Evolutionary conservation across 768 basidiomycete genomes (phyloP).

Genomic region (Pholiota conissans): DNA sequence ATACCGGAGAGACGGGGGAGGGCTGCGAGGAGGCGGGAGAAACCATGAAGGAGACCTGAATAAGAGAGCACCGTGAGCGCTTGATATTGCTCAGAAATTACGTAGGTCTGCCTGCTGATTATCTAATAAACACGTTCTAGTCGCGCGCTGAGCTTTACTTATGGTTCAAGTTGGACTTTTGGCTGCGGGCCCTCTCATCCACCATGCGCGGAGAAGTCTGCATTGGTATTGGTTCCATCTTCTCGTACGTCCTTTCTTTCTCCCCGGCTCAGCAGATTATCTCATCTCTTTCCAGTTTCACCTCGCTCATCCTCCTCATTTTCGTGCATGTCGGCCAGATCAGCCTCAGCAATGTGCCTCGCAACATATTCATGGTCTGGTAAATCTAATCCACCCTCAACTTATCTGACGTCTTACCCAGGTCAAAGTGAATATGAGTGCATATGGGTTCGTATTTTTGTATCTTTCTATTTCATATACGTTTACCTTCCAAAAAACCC

Average conservation of each 20-base stretch:
- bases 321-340: conserved; percentile 88
- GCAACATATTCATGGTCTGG: conserved; percentile 71
- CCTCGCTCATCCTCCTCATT: conserved; percentile 65
- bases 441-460: conserved; percentile 56
- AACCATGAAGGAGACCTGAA: conserved; percentile 13
- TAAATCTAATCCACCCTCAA: not conserved
- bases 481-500: conserved; percentile 1
- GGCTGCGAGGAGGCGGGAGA: conserved; percentile 25
- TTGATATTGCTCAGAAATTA: conserved; percentile 18
- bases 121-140: conserved; percentile 35
- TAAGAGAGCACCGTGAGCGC: not conserved
- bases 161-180: conserved; percentile 4
- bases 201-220: conserved; percentile 70
- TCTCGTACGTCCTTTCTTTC: conserved; percentile 54
- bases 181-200: conserved; percentile 15
- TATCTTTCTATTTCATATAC: conserved; percentile 1
- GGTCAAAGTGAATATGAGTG: conserved; percentile 70
- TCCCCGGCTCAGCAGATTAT: conserved; percentile 9
- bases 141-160: conserved; percentile 8
- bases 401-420: conserved; percentile 24
- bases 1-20: conserved; percentile 22
- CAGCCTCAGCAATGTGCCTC: conserved; percentile 72
- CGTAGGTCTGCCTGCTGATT: conserved; percentile 13
- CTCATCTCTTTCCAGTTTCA: conserved; percentile 33
- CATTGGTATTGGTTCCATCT: conserved; percentile 66